phyloP scores from a whole-genome alignment of 148 eudicot genomes.

The Vaccinium vitisidaea region DNA sequence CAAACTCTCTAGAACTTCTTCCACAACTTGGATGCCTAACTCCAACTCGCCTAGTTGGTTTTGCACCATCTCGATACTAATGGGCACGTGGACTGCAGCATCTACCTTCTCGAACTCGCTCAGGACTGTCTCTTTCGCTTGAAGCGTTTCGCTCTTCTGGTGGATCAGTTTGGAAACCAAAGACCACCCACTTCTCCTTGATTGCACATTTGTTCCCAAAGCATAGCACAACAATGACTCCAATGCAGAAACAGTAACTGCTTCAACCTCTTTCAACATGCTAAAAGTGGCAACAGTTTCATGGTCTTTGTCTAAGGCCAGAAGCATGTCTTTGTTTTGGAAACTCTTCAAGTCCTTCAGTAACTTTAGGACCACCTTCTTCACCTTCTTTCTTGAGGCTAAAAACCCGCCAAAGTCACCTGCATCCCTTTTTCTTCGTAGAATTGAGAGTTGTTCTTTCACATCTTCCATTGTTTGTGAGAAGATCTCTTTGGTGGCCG shows the following conservation, averaged over 20 bases:
- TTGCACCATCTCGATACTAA: conserved; percentile 10
- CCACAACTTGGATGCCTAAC: conserved; percentile 20
- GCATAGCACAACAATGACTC: conserved; percentile 22
- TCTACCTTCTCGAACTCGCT: conserved; percentile 14
- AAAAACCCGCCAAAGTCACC: background rate
- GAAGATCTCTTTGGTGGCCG: conserved; percentile 7
- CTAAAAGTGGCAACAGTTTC: background rate
- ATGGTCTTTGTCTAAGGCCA: conserved; percentile 1
- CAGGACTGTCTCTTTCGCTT: background rate
- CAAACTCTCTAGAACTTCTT: conserved; percentile 22
- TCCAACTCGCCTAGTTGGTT: conserved; percentile 18
- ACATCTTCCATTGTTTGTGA: too few species aligned
- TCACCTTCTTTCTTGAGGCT: conserved; percentile 15
- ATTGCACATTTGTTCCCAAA: conserved; percentile 4
- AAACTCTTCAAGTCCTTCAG: conserved; percentile 13
- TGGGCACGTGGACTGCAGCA: conserved; percentile 1
- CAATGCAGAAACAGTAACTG: conserved; percentile 14
- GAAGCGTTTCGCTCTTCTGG: background rate
- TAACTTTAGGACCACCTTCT: conserved; percentile 16
- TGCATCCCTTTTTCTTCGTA: too few species aligned
- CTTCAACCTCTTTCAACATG: conserved; percentile 23
- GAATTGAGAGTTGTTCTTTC: too few species aligned
- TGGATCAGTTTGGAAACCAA: conserved; percentile 21
- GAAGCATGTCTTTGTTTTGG: background rate
- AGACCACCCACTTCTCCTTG: conserved; percentile 20